These are phyloP conservation scores for Metschnikowia hibisci DNA, from an alignment of 805 yeast genomes.

Conservation along the genomic window DNA sequence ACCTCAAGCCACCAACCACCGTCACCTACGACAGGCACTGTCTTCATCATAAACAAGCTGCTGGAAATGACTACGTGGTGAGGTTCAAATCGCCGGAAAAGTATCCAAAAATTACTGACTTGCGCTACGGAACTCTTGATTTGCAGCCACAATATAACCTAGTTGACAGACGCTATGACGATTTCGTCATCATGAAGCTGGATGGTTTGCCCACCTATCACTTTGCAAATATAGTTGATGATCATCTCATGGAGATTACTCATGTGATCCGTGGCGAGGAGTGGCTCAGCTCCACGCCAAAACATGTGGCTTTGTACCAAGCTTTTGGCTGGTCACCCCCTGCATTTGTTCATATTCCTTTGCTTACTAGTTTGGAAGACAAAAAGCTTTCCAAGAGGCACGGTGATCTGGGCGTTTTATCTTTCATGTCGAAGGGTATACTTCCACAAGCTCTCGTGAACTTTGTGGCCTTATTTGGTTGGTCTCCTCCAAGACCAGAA, in stretches of 20 bases:
- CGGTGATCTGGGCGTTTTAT: conserved; percentile 72
- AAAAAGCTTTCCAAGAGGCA: conserved; percentile 83
- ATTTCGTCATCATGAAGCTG: conserved; percentile 84
- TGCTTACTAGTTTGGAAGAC: conserved; percentile 67
- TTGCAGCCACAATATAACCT: conserved; percentile 76
- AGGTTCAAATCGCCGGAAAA: conserved; percentile 72
- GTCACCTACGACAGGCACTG: conserved; percentile 91
- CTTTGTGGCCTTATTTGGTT: conserved; percentile 87
- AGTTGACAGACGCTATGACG: conserved; percentile 77
- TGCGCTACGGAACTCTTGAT: conserved; percentile 72
- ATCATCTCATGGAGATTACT: conserved; percentile 85
- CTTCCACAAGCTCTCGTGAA: conserved; percentile 85
- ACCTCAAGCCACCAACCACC: conserved; percentile 80
- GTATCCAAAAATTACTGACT: conserved; percentile 67
- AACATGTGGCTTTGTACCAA: conserved; percentile 79
- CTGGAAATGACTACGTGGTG: conserved; percentile 50
- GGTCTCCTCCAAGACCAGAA: conserved; percentile 73
- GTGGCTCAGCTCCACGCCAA: conserved; percentile 95
- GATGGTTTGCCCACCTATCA: conserved; percentile 96
- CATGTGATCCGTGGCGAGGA: conserved; percentile 98
- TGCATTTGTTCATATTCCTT: conserved; percentile 80
- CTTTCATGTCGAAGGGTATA: conserved; percentile 56
- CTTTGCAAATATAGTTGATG: conserved; percentile 94
- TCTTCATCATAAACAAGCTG: conserved; percentile 30
- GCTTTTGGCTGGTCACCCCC: conserved; percentile 90